A percentile compares a stretch with the other conserved stretches of the same genome.
Evolutionary conservation across 768 basidiomycete genomes (phyloP).

Genomic region (Panellus pusillus): DNA sequence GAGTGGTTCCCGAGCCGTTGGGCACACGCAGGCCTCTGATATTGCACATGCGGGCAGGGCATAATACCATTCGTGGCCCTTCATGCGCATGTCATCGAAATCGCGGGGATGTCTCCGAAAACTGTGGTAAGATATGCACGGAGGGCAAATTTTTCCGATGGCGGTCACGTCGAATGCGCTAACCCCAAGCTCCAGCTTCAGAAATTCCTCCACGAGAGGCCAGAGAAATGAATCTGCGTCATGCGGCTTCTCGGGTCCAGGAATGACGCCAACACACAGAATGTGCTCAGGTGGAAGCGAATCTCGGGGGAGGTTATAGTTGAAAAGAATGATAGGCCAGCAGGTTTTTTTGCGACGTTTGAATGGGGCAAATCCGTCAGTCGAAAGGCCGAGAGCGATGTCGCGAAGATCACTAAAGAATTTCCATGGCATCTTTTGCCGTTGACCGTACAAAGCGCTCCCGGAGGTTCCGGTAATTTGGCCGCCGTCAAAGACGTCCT

Average conservation of each 20-base stretch:
- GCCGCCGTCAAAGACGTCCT: no score
- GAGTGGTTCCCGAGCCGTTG: background rate
- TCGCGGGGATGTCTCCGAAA: conserved; percentile 35
- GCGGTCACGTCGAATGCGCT: conserved; percentile 33
- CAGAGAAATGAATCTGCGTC: conserved; percentile 44
- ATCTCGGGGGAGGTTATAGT: conserved; percentile 35
- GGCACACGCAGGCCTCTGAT: conserved; percentile 29
- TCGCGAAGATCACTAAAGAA: no score
- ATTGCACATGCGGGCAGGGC: conserved; percentile 37
- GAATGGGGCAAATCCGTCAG: no score
- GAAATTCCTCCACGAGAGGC: conserved; percentile 38
- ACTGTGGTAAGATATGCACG: conserved; percentile 29
- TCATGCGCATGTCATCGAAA: conserved; percentile 33
- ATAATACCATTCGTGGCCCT: conserved; percentile 32
- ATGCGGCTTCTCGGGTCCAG: conserved; percentile 42
- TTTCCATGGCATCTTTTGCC: no score
- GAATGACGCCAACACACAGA: conserved; percentile 42
- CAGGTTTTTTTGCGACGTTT: no score
- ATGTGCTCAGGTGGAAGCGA: conserved; percentile 35
- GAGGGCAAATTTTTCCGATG: conserved; percentile 25
- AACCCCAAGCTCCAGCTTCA: conserved; percentile 36
- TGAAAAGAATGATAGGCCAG: no score
- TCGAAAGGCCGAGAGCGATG: no score
- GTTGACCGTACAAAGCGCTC: no score
- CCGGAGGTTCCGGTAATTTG: no score